phyloP scores from a whole-genome alignment of 2,329 filamentous ascomycete species.

The Cryphonectria radicalis region DNA sequence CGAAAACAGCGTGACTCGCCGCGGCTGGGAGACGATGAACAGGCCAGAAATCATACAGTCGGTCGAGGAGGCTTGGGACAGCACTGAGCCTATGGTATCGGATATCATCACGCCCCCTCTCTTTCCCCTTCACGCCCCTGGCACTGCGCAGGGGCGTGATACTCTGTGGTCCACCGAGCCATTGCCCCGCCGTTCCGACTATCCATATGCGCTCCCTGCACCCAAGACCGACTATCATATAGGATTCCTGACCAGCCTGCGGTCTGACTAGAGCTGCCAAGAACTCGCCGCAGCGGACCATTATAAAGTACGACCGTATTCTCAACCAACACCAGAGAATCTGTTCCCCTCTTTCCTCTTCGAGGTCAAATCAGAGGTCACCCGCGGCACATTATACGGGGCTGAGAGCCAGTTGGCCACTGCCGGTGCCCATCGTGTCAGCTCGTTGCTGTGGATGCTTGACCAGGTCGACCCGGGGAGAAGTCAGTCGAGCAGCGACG shows the following conservation, averaged over 20 bases:
- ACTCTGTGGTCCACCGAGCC: neutral
- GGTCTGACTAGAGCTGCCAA: neutral
- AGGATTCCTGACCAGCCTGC: neutral
- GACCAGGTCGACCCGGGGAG: neutral
- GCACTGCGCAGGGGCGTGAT: neutral
- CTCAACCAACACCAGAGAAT: neutral
- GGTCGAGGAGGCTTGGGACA: too few species aligned
- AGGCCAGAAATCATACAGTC: too few species aligned
- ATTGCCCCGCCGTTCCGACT: neutral
- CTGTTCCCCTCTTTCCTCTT: neutral
- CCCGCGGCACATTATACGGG: neutral
- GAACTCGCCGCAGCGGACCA: neutral
- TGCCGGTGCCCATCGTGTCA: neutral
- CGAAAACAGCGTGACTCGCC: too few species aligned
- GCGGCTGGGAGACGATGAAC: too few species aligned
- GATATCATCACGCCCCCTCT: too few species aligned
- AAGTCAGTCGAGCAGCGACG: neutral
- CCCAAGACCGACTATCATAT: neutral
- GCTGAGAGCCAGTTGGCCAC: neutral
- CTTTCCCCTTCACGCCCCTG: too few species aligned
- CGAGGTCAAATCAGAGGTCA: neutral
- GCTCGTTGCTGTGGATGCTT: neutral
- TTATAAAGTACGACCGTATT: neutral
- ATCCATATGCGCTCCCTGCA: neutral
- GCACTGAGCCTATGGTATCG: too few species aligned